Conservation (phyloP, 495 filamentous ascomycete genomes). For the Oleoguttula mirabilis region DNA sequence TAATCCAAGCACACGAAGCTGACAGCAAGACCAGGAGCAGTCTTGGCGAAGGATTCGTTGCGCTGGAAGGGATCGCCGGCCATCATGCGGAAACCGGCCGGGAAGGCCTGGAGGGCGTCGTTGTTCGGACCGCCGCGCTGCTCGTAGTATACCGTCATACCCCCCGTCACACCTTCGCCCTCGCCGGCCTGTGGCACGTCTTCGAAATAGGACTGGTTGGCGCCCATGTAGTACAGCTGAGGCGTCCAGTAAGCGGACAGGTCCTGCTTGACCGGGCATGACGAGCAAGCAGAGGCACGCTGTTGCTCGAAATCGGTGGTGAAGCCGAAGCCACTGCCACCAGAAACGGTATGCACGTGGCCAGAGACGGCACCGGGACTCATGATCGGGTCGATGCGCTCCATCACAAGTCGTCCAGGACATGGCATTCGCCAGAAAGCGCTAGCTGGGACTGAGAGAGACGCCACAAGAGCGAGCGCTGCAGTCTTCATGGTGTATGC, state of each 20-base stretch:
- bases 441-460: conserved; percentile 8
- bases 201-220: conserved; percentile 48
- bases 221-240: conserved; percentile 50
- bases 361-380: conserved; percentile 42
- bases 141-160: conserved; percentile 56
- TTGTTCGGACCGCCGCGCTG: conserved; percentile 47
- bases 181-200: conserved; percentile 54
- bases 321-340: conserved; percentile 61
- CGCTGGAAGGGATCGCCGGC: conserved; percentile 49
- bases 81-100: conserved; percentile 62
- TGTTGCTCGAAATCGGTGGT: conserved; percentile 47
- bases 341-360: conserved; percentile 66
- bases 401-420: conserved; percentile 36
- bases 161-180: conserved; percentile 28
- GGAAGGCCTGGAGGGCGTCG: conserved; percentile 54
- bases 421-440: conserved; percentile 31
- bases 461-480: not conserved
- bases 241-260: conserved; percentile 72
- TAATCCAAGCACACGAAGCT: conserved; percentile 45
- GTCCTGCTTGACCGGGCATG: conserved; percentile 52
- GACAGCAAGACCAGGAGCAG: conserved; percentile 31
- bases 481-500: not conserved
- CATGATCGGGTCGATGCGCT: conserved; percentile 62
- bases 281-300: conserved; percentile 51
- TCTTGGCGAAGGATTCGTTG: conserved; percentile 30